phyloP scores from a whole-genome alignment of 257 asterid genomes.

The Solanum tarapatanum region DNA sequence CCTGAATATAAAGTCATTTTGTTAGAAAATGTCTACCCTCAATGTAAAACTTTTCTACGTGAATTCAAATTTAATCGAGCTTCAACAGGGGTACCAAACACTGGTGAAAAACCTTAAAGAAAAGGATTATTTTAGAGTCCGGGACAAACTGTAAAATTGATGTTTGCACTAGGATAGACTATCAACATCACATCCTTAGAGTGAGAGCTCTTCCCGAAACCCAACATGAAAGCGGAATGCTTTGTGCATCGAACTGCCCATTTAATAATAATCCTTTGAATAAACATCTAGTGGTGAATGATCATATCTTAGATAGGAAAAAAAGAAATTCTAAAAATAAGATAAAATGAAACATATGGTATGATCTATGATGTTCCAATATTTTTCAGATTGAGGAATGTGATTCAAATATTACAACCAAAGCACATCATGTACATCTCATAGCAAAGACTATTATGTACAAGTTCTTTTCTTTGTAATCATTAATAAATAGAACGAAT shows the following conservation, averaged over 20 bases:
- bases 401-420: not conserved
- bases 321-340: not conserved
- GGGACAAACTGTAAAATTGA: too few relatives aligned
- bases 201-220: not conserved
- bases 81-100: too few relatives aligned
- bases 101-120: not conserved
- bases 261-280: not conserved
- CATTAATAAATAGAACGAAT: not conserved
- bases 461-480: not conserved
- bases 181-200: not conserved
- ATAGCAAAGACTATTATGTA: not conserved
- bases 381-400: not conserved
- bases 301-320: not conserved
- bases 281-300: not conserved
- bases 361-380: not conserved
- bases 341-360: not conserved
- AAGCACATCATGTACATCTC: not conserved
- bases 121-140: too few relatives aligned
- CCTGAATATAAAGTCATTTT: too few relatives aligned
- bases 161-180: not conserved
- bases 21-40: too few relatives aligned
- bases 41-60: too few relatives aligned
- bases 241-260: not conserved
- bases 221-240: accelerated
- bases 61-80: too few relatives aligned